Base-by-base conservation (phyloP, 352 stramenopile genomes). In the Phytophthora capsici region DNA sequence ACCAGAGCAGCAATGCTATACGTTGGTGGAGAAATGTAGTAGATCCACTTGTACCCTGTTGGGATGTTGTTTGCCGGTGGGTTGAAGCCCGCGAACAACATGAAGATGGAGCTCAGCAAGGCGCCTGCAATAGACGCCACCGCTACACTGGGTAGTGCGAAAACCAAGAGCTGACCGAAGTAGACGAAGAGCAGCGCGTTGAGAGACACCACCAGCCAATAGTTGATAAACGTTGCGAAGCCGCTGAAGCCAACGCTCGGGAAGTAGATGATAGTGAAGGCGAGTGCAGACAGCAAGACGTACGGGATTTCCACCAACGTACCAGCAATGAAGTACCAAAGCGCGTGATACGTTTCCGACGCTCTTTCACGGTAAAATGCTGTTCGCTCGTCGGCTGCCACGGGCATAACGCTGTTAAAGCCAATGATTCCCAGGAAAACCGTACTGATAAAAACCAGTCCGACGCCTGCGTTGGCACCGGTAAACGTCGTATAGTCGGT, bases 281-380 rank as follows among this genome's bases (percentile, higher is more conserved):
- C 25, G 14, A 87, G 48, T 2, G 55, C 44, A 22, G 67, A 75
- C 22, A 84, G 34, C 36, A 78, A 49, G 0, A 86, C 66, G 55
- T 88, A 88, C 44, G 80, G 80, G 36, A 88, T 82, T 77, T 98
- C 94, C 5, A 82, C 77, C 34, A 98, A 23, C 7, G 79, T 93
- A 32, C 84, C 86, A 3, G 87, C 83, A 8, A 97, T 61, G 22
- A 85, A 86, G 59, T 98, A 95, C 64, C 90, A 88, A 2, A 84
- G 58, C 25, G 87, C 69, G 44, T 89, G 81, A 63, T 99, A 99
- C 59, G 96, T 98, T 64, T 94, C 66, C 16, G 90, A 83, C 14
- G 88, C 83, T 23, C 95, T 90, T 66, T 98, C 94, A 6, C 93
- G 79, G 78, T 98, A 98, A 68, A 96, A 56, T 14, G 93, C 86